phyloP scores from a whole-genome alignment of 306 rosid genomes.

The Vachellia collinsii region DNA sequence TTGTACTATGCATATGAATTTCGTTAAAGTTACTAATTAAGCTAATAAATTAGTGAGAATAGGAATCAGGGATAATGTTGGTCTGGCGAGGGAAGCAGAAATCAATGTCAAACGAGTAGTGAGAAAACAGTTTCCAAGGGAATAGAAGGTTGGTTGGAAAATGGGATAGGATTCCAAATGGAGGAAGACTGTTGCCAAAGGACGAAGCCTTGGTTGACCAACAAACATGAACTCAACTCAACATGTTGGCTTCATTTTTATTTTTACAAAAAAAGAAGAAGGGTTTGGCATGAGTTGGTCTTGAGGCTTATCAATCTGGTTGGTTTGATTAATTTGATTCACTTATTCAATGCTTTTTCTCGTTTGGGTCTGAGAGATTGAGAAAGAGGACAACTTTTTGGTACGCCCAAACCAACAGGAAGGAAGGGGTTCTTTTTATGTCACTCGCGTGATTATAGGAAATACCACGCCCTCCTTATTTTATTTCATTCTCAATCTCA shows the following conservation, averaged over 20 bases:
- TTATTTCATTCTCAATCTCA: not conserved
- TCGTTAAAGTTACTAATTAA: not conserved
- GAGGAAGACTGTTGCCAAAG: conserved; percentile 49
- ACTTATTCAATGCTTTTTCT: too few species aligned
- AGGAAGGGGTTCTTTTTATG: conserved; percentile 25
- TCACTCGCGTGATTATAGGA: conserved; percentile 42
- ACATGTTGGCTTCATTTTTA: not conserved
- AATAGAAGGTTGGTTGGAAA: not conserved
- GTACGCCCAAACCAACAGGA: conserved; percentile 46
- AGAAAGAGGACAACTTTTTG: conserved; percentile 39
- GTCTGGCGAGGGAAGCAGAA: not conserved
- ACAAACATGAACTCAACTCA: not conserved
- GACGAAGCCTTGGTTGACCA: not conserved
- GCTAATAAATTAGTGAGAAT: too few species aligned
- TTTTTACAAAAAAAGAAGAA: too few species aligned
- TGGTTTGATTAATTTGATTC: too few species aligned
- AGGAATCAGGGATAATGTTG: not conserved
- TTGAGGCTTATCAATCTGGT: too few species aligned
- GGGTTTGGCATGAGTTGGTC: too few species aligned
- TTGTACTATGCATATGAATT: too few species aligned
- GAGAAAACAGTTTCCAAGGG: conserved; percentile 30
- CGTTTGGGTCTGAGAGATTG: not conserved
- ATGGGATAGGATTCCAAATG: conserved; percentile 36
- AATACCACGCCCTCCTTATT: not conserved
- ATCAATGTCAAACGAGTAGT: not conserved